Base-by-base conservation (phyloP, 768 basidiomycete species). In the Boletales sp. region DNA sequence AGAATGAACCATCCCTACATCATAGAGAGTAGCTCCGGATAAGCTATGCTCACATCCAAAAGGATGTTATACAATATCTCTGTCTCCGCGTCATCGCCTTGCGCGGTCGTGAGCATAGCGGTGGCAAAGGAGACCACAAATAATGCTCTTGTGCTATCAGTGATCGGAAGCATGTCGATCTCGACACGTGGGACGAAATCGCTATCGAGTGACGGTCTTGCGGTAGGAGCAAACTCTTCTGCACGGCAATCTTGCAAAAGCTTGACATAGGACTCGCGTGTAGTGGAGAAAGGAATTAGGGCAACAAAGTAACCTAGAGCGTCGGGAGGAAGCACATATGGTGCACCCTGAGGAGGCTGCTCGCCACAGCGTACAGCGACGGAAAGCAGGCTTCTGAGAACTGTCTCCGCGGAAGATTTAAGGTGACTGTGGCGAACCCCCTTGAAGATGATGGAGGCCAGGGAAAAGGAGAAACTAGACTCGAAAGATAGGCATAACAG, bases 381-480 rank as follows among this genome's bases (percentile, higher is more conserved):
- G 30, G 72, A 67, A 12, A 92, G 71, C 15, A 91, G 70, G 28
- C 76, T 83, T 56, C 84, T 75, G 13, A 93, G 71, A 14, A 80
- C 77, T 4, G 71, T 72, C 55, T 81, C 79, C 2, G 87, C 83
- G 12, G 81, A 75, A 8, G 81, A 80, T 45, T 72, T 80, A 55
- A 90, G 75, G 4, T 75, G 73, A 2, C 81, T 75, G 57, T 85
- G 83, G 21, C 92, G 82, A 48, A 93, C 70, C 36, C 91, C 92
- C 63, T 94, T 93, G 78, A 93, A 90, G 41, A 95, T 81, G 56
- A 91, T 78, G 0, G 89, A 75, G 2, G 90, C 84, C 17, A 96
- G 68, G 12, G 87, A 84, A 68, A 94, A 90, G 8, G 89, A 88
- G 69, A 92, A 87, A 64, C 75, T 86, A 19, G 70, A 68, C 34